Evolutionary conservation across 768 basidiomycete species (phyloP), one percentile per base, ranked within the genome.

Genomic region (Leccinum ochraceum): DNA sequence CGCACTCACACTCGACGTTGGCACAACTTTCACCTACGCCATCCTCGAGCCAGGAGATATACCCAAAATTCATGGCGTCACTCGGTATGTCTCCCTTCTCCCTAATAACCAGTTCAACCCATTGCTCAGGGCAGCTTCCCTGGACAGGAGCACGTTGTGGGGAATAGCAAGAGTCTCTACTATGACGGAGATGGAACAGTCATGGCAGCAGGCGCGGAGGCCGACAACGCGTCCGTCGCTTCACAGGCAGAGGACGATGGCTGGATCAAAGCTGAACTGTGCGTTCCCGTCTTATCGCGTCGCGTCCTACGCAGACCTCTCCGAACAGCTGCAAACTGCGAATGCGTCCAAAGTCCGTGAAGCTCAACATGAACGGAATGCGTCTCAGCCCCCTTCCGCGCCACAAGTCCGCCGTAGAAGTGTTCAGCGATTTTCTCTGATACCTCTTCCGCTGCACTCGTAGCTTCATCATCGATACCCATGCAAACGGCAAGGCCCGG

Each of bases 361-460:
- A 86, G 65, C 81, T 91, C 57, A 82, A 86, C 71, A 91, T 90
- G 89, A 92, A 92, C 71, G 90, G 90, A 48, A 90, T 92, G 86
- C 85, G 86, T 6, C 80, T 92, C 57, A 83, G 85, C 14, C 78
- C 81, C 6, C 80, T 92, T 26, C 90, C 90, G 0, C 79, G 77
- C n/a, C 75, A 80, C 34, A 90, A 89, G 68, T 80, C 84, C 0
- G 81, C 90, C 37, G 85, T 90, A 3, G 81, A 90, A 66, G 87
- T 90, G 50, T 91, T 92, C 65, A 89, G 88, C 66, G 90, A 92
- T 76, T 92, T 88, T 71, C 81, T 92, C 9, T 79, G 81, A 13
- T 92, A 91, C 74, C 80, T 91, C 54, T 90, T 86, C 73, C 78
- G 76, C 54, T 92, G 90, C 74, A 90, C 89, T 6, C 83, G 83